Conservation (phyloP, 805 yeast species). For the Lachancea cidri region DNA sequence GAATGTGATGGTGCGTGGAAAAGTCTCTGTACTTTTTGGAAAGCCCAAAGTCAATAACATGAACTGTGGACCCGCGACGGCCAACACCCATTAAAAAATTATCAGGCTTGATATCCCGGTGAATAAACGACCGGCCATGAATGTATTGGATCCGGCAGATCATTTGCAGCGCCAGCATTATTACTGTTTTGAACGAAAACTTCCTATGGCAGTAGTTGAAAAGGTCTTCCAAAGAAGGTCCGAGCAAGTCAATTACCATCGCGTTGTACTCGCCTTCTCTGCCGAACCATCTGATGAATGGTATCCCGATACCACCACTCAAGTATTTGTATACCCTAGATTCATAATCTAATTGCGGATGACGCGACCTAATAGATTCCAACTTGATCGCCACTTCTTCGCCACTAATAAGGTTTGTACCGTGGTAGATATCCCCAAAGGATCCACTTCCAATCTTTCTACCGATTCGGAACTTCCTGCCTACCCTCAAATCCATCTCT, state of each 20-base stretch:
- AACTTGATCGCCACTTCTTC: conserved; percentile 97
- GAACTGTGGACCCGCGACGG: conserved; percentile 89
- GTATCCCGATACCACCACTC: conserved; percentile 96
- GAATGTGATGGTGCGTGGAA: conserved; percentile 88
- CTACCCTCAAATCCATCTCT: conserved; percentile 73
- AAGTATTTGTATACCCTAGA: conserved; percentile 92
- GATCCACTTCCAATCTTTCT: conserved; percentile 96
- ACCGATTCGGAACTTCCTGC: conserved; percentile 90
- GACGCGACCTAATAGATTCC: conserved; percentile 85
- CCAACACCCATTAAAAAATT: conserved; percentile 86
- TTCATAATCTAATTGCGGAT: conserved; percentile 95
- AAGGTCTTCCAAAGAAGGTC: conserved; percentile 91
- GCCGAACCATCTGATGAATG: conserved; percentile 95
- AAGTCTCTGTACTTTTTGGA: conserved; percentile 95
- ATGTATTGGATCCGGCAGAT: conserved; percentile 91
- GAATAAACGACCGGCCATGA: conserved; percentile 90
- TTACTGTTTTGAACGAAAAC: conserved; percentile 88
- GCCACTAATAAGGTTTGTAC: conserved; percentile 90
- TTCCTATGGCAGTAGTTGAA: conserved; percentile 94
- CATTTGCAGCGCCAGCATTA: conserved; percentile 89
- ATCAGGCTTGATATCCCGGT: conserved; percentile 82
- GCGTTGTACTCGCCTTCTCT: conserved; percentile 95
- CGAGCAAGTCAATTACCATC: conserved; percentile 91
- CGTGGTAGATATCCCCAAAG: conserved; percentile 92
- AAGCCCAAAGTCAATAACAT: conserved; percentile 89